Evolutionary conservation across 2,329 filamentous ascomycete species (phyloP).

Genomic region (Capronia coronata): DNA sequence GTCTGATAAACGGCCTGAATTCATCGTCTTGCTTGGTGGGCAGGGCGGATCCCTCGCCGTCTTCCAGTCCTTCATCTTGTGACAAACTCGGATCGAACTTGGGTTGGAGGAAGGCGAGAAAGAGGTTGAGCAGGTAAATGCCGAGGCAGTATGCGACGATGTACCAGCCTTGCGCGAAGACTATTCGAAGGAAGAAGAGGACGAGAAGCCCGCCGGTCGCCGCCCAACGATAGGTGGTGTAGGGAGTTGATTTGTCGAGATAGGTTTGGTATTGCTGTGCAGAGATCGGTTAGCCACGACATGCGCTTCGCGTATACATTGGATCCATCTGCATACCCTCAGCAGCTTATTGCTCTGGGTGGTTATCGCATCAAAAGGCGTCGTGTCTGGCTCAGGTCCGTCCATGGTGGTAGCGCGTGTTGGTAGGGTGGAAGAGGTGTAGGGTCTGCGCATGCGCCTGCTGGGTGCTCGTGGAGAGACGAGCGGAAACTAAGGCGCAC

Average conservation of each 20-base stretch:
- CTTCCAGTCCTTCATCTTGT: conserved; percentile 92
- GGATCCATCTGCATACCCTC: conserved; percentile 33
- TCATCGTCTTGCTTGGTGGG: conserved; percentile 96
- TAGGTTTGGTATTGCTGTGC: conserved; percentile 83
- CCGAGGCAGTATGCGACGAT: conserved; percentile 97
- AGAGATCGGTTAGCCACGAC: neutral
- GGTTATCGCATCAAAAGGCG: conserved; percentile 83
- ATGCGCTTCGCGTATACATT: neutral
- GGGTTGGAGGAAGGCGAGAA: conserved; percentile 94
- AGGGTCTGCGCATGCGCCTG: conserved; percentile 23
- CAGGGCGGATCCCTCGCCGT: conserved; percentile 67
- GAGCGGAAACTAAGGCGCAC: neutral
- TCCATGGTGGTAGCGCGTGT: conserved; percentile 57
- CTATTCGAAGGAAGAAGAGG: conserved; percentile 81
- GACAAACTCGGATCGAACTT: conserved; percentile 98
- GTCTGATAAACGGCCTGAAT: conserved; percentile 93
- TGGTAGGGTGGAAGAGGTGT: conserved; percentile 13
- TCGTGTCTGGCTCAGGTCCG: conserved; percentile 76
- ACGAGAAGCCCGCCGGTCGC: conserved; percentile 69
- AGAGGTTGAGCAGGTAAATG: conserved; percentile 98
- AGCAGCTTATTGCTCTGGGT: conserved; percentile 61
- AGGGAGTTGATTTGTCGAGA: conserved; percentile 89
- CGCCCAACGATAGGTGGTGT: conserved; percentile 81
- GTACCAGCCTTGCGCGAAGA: conserved; percentile 95
- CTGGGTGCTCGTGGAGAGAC: neutral